Percentiles rank a stretch among this genome's conserved stretches.
Conservation (phyloP, 2,329 filamentous ascomycete species). For the Hymenoscyphus linearis region DNA sequence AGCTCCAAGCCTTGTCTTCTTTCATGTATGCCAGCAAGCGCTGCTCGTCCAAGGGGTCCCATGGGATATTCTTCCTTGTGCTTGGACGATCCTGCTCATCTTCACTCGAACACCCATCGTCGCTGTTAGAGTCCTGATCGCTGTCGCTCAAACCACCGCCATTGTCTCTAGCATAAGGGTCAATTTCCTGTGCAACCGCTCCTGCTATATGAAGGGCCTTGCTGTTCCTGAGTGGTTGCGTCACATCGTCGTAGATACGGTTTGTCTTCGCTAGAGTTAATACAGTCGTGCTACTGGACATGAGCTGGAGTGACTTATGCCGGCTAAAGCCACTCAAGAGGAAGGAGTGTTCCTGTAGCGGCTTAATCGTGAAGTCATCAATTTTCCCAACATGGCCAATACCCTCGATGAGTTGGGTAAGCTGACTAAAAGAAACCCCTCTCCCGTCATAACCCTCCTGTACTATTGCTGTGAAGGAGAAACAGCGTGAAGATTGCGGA, state of each 20-base stretch:
- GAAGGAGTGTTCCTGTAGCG: constrained; percentile 7
- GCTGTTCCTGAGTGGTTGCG: constrained; percentile 9
- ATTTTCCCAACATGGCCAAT: constrained; percentile 14
- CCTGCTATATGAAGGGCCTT: constrained; percentile 14
- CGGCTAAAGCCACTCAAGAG: constrained; percentile 16
- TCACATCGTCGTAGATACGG: constrained; percentile 9
- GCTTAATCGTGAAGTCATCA: constrained; percentile 13
- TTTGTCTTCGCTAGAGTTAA: constrained; percentile 12
- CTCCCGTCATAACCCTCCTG: constrained; percentile 7
- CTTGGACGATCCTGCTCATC: constrained; percentile 5
- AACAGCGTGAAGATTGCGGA: constrained; percentile 13
- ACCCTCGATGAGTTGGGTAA: constrained; percentile 12
- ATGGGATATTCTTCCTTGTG: constrained; percentile 15
- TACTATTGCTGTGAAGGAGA: constrained; percentile 12
- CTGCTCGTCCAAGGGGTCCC: constrained; percentile 12
- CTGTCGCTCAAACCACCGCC: constrained; percentile 1
- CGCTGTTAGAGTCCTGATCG: too few species aligned
- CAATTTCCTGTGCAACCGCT: constrained; percentile 12
- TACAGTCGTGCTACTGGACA: constrained; percentile 4
- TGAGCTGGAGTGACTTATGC: constrained; percentile 8
- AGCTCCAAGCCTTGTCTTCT: constrained; percentile 16
- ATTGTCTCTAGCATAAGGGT: constrained; percentile 17
- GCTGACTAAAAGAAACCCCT: constrained; percentile 15
- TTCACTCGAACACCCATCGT: constrained; percentile 6
- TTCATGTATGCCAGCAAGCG: constrained; percentile 16